These are phyloP conservation scores for Tephrocybe rancida DNA, from an alignment of 768 basidiomycete genomes.

Conservation along the genomic window DNA sequence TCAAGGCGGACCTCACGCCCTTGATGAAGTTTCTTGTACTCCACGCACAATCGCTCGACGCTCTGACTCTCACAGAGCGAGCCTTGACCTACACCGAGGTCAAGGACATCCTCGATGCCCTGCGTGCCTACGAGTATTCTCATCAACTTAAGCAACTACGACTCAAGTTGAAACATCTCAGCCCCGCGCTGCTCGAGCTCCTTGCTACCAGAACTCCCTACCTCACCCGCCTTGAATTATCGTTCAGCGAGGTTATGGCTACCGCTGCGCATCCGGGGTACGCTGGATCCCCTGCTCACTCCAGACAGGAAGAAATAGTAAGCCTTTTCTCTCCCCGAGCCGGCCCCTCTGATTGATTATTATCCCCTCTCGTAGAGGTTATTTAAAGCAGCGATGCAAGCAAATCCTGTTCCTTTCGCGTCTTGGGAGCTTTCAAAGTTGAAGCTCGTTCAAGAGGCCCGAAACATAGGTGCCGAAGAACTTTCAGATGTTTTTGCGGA, in stretches of 20 bases:
- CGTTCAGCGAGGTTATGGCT: conserved; percentile 22
- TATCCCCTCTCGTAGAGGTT: conserved; percentile 4
- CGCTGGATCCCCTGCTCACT: neutral
- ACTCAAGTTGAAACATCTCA: conserved; percentile 23
- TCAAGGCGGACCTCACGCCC: conserved; percentile 30
- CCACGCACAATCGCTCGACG: conserved; percentile 27
- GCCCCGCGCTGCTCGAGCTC: conserved; percentile 24
- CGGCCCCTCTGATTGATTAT: neutral
- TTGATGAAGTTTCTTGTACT: conserved; percentile 31
- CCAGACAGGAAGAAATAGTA: conserved; percentile 12
- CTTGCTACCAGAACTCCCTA: conserved; percentile 23
- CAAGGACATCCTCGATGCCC: conserved; percentile 24
- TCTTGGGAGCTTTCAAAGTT: conserved; percentile 16
- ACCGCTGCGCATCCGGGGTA: neutral
- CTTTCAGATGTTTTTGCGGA: conserved; percentile 10
- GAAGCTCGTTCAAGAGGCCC: conserved; percentile 3
- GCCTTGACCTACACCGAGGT: conserved; percentile 33
- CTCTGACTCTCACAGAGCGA: conserved; percentile 40
- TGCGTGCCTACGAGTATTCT: conserved; percentile 11
- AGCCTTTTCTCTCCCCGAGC: neutral
- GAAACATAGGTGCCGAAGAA: neutral
- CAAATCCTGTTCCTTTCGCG: conserved; percentile 4
- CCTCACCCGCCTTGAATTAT: conserved; percentile 23
- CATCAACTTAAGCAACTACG: conserved; percentile 19
- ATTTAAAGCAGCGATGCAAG: conserved; percentile 8